These are phyloP conservation scores for Thielaviopsis populi DNA, from an alignment of 2,329 filamentous ascomycete species.

Conservation along the genomic window DNA sequence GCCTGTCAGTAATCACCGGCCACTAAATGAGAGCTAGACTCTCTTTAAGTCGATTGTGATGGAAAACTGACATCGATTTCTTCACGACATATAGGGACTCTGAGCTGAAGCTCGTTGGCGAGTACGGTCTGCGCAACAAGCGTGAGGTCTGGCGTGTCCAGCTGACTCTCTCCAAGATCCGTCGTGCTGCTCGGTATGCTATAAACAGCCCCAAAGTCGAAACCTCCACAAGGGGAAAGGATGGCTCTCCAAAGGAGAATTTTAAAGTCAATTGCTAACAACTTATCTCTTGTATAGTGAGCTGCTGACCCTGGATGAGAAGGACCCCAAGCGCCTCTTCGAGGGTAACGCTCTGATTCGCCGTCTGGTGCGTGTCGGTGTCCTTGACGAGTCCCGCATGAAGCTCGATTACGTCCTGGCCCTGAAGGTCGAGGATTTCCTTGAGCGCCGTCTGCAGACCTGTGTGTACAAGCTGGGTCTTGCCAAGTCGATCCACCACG, in stretches of 20 bases:
- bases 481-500: constrained; percentile 99
- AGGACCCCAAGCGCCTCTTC: constrained; percentile 99
- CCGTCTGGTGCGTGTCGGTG: constrained; percentile 98
- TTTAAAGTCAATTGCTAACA: constrained; percentile 8
- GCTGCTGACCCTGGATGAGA: constrained; percentile 98
- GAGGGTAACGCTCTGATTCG: constrained; percentile 99
- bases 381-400: constrained; percentile 99
- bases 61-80: constrained; percentile 46
- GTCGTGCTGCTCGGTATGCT: constrained; percentile 95
- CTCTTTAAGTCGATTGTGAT: constrained; percentile 84
- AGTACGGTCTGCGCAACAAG: constrained; percentile 99
- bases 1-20: constrained; percentile 93
- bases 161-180: constrained; percentile 99
- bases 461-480: constrained; percentile 99
- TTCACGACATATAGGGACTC: constrained; percentile 59
- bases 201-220: not conserved
- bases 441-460: constrained; percentile 99
- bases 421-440: constrained; percentile 98
- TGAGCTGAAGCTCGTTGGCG: constrained; percentile 98
- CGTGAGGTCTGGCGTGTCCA: constrained; percentile 99
- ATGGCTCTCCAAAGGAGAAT: not conserved
- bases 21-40: constrained; percentile 98
- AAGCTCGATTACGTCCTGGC: constrained; percentile 99
- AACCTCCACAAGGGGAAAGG: not conserved
- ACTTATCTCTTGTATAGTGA: constrained; percentile 46